Base-by-base conservation (phyloP, 129 eudicot species). In the Cynara cardunculus region DNA sequence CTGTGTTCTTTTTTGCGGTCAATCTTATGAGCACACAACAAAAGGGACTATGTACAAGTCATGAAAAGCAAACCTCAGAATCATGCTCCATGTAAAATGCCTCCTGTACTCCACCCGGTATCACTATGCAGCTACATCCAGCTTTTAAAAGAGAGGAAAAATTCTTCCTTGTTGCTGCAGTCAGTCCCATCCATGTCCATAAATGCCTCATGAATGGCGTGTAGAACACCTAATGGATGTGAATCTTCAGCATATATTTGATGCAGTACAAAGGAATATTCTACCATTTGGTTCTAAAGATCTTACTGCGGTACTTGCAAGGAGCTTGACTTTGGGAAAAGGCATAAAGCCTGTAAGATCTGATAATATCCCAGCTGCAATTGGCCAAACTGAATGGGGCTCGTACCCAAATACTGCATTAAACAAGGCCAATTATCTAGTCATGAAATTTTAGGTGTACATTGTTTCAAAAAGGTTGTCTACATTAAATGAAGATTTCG, bases 311-410 rank as follows among this genome's bases (percentile, higher is more conserved):
- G 87, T 85, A 76, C 99, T 95, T 9, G 97, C 97, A 49, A 95
- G 97, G 69, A 95, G 93, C 46, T 91, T 95, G 76, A 88, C 82
- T 79, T 92, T 92, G 10, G 79, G 79, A 21, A 90, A 81, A 74
- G 99, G 97, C 97, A 95, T 81, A 56, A 86, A 90, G 30, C 99
- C 99, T 18, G 93, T 82, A 44, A 83, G 88, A 24, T 89, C 95
- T 9, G 93, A 91, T 34, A 92, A 86, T 34, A 91, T 84, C 71
- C 94, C 97, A 67, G 85, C 85, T 37, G 90, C 97, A 74, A 92
- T 92, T 8, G 97, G 97, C 94, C 90, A 90, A 82, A 95, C 94
- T 6, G 99, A 95, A 89, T 95, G 99, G 25, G 99, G 99, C 82
- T 95, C 97, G 35, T 89, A 95, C 66, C 97, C 97, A 80, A 90